Evolutionary conservation across 2,329 filamentous ascomycete genomes (phyloP), one percentile per base, ranked within the genome.

Genomic region (Penicillium sclerotigenum): DNA sequence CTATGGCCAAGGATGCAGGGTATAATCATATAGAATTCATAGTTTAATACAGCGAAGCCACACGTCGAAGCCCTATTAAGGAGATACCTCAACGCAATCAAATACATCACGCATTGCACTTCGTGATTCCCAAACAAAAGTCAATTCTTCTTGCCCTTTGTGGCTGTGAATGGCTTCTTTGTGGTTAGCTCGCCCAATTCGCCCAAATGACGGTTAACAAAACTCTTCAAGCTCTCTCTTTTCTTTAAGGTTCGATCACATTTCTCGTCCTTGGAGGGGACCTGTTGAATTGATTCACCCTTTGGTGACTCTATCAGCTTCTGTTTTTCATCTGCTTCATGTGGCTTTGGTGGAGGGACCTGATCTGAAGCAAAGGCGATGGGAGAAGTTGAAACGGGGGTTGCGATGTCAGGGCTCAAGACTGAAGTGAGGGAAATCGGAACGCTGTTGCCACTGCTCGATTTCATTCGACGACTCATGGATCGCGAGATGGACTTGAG

Each of bases 401-500:
- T 42, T 29, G 31, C 26, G n/a, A 33, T 18, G 18, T 42, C 34
- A 13, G 52, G 34, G 50, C 62, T 45, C 63, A 65, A 31, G 61
- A 61, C 9, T 56, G 61, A 22, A 59, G 65, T 16, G 54, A 61
- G n/a, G 48, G 64, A 57, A 16, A 68, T 24, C 13, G 66, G 65
- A 4, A 24, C 54, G 49, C 68, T 73, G 22, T 61, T 59, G 1
- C 60, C 60, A 31, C 71, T 71, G 43, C 55, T 70, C 7, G 65
- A 64, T 51, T 70, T 73, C 46, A 71, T 51, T 22, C 69, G 74
- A 28, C 71, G 68, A 57, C 73, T 76, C 68, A 75, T 65, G 1
- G 70, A 65, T n/a, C 72, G 70, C 13, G 72, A 72, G 11, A 74
- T 59, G 10, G 57, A 68, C 53, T 75, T 78, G 53, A 81, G 67